Percentiles rank a stretch among this genome's conserved stretches.
Evolutionary conservation across 345 rosid genomes (phyloP).

Genomic region (Lepidium aucheri): DNA sequence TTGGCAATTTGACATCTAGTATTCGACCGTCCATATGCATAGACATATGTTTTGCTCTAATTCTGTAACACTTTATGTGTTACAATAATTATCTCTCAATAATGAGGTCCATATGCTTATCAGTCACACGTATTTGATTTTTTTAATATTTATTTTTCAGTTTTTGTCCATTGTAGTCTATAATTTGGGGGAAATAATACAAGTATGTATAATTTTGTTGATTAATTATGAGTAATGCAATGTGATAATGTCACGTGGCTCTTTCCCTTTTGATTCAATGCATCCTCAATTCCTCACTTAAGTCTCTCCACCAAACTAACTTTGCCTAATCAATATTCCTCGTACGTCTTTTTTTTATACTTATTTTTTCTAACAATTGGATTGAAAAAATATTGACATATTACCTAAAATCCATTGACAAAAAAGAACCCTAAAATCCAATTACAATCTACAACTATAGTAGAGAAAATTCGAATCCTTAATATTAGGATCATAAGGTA

Average conservation of each 20-base stretch:
- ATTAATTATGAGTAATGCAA: not conserved
- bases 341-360: slow-evolving; percentile 15
- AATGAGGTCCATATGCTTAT: slow-evolving; percentile 12
- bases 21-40: slow-evolving; percentile 22
- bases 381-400: no score
- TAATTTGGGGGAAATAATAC: not conserved
- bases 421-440: no score
- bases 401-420: no score
- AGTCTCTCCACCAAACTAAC: slow-evolving; percentile 11
- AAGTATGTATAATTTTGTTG: not conserved
- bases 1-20: not conserved
- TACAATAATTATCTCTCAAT: not conserved
- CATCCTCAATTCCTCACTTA: not conserved
- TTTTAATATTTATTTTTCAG: not conserved
- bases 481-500: no score
- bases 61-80: not conserved
- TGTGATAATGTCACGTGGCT: slow-evolving; percentile 18
- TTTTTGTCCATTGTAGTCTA: not conserved
- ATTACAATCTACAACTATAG: no score
- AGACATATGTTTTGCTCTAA: slow-evolving; percentile 14
- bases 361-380: no score
- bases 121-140: not conserved
- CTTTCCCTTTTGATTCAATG: slow-evolving; percentile 14
- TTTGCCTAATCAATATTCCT: slow-evolving; percentile 14
- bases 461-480: no score